Conservation (phyloP, 83 land plant genomes). For the Thuja plicata region DNA sequence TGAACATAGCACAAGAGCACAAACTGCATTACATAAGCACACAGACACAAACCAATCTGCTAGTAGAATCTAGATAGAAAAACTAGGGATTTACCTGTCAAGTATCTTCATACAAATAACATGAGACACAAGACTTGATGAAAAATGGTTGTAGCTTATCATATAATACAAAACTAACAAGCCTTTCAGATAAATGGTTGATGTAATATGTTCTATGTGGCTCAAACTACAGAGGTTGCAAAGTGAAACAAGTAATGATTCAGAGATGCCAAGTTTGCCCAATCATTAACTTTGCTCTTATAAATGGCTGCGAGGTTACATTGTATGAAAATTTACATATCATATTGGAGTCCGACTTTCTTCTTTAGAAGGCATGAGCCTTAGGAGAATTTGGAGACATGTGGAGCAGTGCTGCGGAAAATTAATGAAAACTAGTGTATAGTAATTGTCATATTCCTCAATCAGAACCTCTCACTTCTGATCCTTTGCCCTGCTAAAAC, state of each 20-base stretch:
- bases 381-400: no score
- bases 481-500: no score
- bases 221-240: not conserved
- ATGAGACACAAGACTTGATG: not conserved
- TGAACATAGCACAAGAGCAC: not conserved
- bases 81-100: not conserved
- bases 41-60: not conserved
- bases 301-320: not conserved
- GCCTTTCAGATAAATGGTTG: not conserved
- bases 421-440: no score
- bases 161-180: not conserved
- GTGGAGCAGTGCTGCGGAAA: no score
- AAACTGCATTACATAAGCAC: not conserved
- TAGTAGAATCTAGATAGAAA: not conserved
- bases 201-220: not conserved
- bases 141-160: not conserved
- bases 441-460: no score
- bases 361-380: no score
- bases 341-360: constrained; percentile 72
- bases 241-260: not conserved
- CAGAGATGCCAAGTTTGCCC: not conserved
- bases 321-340: constrained; percentile 22
- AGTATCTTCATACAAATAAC: not conserved
- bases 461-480: no score
- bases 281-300: not conserved